phyloP scores from a whole-genome alignment of 2,329 filamentous ascomycete species.

The Hypoxylon sp. region DNA sequence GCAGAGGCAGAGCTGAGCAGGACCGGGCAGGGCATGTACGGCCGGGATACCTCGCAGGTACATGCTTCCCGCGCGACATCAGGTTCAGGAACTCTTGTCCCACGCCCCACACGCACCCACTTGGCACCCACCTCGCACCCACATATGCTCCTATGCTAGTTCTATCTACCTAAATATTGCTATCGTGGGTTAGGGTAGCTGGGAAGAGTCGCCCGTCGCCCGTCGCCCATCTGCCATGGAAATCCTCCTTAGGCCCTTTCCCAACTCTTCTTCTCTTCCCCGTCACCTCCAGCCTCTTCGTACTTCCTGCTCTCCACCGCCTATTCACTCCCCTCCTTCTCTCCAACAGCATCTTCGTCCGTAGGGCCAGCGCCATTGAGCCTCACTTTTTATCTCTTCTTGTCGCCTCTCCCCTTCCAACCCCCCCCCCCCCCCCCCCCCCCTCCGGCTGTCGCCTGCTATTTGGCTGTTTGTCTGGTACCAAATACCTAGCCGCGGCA shows the following conservation, averaged over 20 bases:
- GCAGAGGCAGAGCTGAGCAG: too few relatives aligned
- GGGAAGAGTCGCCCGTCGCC: constrained; percentile 40
- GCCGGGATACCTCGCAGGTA: constrained; percentile 38
- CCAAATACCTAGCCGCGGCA: constrained; percentile 15
- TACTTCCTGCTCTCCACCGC: too few relatives aligned
- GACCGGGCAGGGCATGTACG: too few relatives aligned
- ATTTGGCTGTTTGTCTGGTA: constrained; percentile 20
- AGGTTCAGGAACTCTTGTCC: constrained; percentile 43
- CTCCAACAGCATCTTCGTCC: constrained; percentile 16
- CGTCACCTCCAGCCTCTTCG: too few relatives aligned
- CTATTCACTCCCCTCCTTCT: constrained; percentile 37
- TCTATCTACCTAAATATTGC: constrained; percentile 38
- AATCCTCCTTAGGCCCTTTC: constrained; percentile 44
- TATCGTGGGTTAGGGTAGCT: constrained; percentile 44
- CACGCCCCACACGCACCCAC: constrained; percentile 33
- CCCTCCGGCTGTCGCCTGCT: constrained; percentile 2
- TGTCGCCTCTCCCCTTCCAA: background rate
- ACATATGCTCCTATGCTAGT: constrained; percentile 42
- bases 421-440: background rate
- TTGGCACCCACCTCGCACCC: background rate
- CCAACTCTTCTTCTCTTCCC: constrained; percentile 44
- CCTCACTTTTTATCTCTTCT: constrained; percentile 17
- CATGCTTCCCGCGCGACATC: constrained; percentile 38
- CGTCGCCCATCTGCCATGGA: too few relatives aligned
- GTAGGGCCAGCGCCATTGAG: constrained; percentile 22